These are phyloP conservation scores for Fusarium palustre DNA, from an alignment of 2,329 filamentous ascomycete genomes.

Conservation along the genomic window DNA sequence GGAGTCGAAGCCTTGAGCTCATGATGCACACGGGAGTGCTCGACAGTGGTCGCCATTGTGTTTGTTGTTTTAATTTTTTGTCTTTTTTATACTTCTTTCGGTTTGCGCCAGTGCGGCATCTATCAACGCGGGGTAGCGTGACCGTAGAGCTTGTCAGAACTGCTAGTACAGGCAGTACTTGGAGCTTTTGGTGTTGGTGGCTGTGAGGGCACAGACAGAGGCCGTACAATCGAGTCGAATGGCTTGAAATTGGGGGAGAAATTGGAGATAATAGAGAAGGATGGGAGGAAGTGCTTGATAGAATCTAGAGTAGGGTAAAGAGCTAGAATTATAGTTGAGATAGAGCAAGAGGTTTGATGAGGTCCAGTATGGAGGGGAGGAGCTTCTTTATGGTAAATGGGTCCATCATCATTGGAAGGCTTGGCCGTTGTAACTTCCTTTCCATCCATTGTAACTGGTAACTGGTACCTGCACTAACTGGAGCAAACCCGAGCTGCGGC, in stretches of 20 bases:
- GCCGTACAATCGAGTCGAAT: slow-evolving; percentile 27
- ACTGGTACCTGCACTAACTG: slow-evolving; percentile 45
- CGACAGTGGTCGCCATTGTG: slow-evolving; percentile 45
- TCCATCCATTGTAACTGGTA: slow-evolving; percentile 32
- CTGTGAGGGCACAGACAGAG: slow-evolving; percentile 23
- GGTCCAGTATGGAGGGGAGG: slow-evolving; percentile 40
- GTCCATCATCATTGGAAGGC: slow-evolving; percentile 41
- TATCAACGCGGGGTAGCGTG: slow-evolving; percentile 46
- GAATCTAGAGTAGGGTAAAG: slow-evolving; percentile 18
- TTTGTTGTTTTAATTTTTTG: slow-evolving; percentile 21
- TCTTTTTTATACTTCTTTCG: slow-evolving; percentile 38
- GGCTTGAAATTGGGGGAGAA: neutral
- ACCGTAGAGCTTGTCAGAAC: slow-evolving; percentile 46
- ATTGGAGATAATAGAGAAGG: slow-evolving; percentile 9
- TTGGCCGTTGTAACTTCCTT: slow-evolving; percentile 29
- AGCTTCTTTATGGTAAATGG: slow-evolving; percentile 48
- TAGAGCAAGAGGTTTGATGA: slow-evolving; percentile 40
- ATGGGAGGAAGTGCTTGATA: slow-evolving; percentile 10
- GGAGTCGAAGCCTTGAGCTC: slow-evolving; percentile 28
- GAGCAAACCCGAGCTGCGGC: slow-evolving; percentile 38
- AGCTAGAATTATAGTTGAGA: slow-evolving; percentile 34
- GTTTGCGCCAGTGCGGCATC: slow-evolving; percentile 34
- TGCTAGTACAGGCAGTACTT: slow-evolving; percentile 44
- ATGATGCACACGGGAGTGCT: slow-evolving; percentile 40
- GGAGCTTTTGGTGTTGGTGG: slow-evolving; percentile 45